Percentiles rank a stretch among this genome's conserved stretches.
Conservation (phyloP, 208 protist genomes). For the Novymonas esmeraldas region DNA sequence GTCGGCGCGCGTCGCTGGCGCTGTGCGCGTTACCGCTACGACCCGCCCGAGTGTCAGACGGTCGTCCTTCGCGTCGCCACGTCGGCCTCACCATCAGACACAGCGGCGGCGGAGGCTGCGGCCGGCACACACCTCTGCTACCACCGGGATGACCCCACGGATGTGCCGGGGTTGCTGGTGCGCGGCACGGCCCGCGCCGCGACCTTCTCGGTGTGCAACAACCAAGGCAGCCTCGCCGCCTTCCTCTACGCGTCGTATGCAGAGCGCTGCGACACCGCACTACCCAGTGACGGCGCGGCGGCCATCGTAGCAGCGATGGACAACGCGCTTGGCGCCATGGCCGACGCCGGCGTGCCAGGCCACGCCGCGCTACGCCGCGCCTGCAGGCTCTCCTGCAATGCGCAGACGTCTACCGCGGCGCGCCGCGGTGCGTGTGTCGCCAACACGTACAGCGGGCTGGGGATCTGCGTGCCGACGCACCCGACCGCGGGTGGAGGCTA, state of each 20-base stretch:
- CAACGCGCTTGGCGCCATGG: too few relatives aligned
- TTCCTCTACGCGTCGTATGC: constrained; percentile 15
- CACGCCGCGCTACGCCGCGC: background rate
- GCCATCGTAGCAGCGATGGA: background rate
- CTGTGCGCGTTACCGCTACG: constrained; percentile 36
- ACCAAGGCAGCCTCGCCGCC: constrained; percentile 4
- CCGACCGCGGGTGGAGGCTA: constrained; percentile 45
- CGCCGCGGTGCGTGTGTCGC: constrained; percentile 12
- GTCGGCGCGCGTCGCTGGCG: constrained; percentile 30
- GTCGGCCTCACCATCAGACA: background rate
- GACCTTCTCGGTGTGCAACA: background rate
- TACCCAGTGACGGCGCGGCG: too few relatives aligned
- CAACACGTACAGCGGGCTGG: constrained; percentile 28
- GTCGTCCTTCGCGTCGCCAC: constrained; percentile 14
- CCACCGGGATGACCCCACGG: constrained; percentile 37
- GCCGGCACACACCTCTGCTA: constrained; percentile 30
- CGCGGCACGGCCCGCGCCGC: background rate
- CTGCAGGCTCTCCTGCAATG: background rate
- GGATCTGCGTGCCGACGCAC: constrained; percentile 42
- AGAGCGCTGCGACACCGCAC: background rate
- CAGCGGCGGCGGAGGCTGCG: background rate
- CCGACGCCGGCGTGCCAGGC: background rate
- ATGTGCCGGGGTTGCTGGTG: constrained; percentile 13
- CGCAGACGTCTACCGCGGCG: background rate
- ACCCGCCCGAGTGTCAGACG: constrained; percentile 54